phyloP scores from a whole-genome alignment of 768 basidiomycete species.

The Mycena galericulata region DNA sequence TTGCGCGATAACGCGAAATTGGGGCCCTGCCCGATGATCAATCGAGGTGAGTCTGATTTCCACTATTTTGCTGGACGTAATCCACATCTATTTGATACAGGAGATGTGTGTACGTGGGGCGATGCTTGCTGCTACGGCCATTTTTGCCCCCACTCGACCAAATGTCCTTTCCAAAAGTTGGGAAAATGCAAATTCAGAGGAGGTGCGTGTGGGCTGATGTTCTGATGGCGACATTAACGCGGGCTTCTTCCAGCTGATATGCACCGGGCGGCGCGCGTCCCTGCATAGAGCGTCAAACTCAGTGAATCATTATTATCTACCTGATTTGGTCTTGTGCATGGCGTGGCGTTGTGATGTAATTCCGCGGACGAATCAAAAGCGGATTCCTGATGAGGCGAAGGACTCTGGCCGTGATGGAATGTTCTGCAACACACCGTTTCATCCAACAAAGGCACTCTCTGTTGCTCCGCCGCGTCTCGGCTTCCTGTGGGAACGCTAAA shows the following conservation, averaged over 20 bases:
- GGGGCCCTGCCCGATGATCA: constrained; percentile 69
- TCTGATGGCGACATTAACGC: constrained; percentile 17
- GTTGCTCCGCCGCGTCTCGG: constrained; percentile 36
- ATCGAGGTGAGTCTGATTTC: constrained; percentile 58
- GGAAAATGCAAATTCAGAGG: constrained; percentile 73
- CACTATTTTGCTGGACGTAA: not conserved
- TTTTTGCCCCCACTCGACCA: constrained; percentile 58
- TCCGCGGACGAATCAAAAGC: no score
- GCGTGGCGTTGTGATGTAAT: not conserved
- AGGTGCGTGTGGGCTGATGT: constrained; percentile 51
- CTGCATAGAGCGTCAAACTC: constrained; percentile 19
- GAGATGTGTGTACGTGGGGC: constrained; percentile 67
- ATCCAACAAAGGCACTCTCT: constrained; percentile 29
- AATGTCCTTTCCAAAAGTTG: constrained; percentile 62
- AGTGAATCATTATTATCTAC: not conserved
- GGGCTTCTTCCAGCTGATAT: constrained; percentile 50
- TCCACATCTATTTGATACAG: constrained; percentile 45
- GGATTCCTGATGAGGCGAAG: no score
- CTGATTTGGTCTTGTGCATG: constrained; percentile 32
- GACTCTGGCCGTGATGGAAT: not conserved
- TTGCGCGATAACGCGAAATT: constrained; percentile 70
- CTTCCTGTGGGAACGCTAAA: constrained; percentile 55
- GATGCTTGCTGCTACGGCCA: constrained; percentile 70
- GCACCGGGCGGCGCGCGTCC: constrained; percentile 52
- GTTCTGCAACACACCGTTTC: constrained; percentile 16